Evolutionary conservation across 192 early-diverging fungal species (phyloP), one percentile per base, ranked within the genome.

Genomic region (Allomyces javanicus): DNA sequence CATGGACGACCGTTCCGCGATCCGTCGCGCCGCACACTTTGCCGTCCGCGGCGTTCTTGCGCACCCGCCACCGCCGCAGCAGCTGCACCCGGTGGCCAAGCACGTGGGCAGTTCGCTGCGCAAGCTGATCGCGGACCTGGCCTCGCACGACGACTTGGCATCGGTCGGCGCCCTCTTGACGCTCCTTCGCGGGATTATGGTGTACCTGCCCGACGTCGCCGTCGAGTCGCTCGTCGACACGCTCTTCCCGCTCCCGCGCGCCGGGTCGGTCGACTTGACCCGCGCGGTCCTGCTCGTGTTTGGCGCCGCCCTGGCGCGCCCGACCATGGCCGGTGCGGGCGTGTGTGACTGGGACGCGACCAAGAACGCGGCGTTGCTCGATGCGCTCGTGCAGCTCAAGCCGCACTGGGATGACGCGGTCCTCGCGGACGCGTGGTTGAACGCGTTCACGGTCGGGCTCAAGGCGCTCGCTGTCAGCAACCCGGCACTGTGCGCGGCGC

Each of bases 21-120:
- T 94, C 62, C 84, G 95, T 25, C 87, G 90, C 74, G 75, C 88
- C 64, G 92, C 94, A 25, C 89, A 89, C 67, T 91, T 96, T 64
- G 87, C 87, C 12, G 82, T 92, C 40, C 77, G 77, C 40, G 72
- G 75, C 45, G 77, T 96, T 61, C 73, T 94, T 26, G 72, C 75
- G 4, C 74, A 71, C 68, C 90, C 89, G 50, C 91, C 93, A 33
- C 79, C 85, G 25, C 89, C 89, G 10, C 73, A 76, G 27, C 63
- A 75, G 3, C 71, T 80, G 33, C 92, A 94, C 73, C 93, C 93
- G 12, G 86, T 81, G 24, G 81, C 87, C 17, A 14, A n/a, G 50
- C 50, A 58, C 17, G 50, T n/a, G 17, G 50, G 50, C 50, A 58
- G 17, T 14, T 58, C 17, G 1, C 12, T 58, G 1, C 17, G 50